Percentiles rank a stretch among this genome's conserved stretches.
Conservation (phyloP, 345 rosid species). For the Nephelium lappaceum region DNA sequence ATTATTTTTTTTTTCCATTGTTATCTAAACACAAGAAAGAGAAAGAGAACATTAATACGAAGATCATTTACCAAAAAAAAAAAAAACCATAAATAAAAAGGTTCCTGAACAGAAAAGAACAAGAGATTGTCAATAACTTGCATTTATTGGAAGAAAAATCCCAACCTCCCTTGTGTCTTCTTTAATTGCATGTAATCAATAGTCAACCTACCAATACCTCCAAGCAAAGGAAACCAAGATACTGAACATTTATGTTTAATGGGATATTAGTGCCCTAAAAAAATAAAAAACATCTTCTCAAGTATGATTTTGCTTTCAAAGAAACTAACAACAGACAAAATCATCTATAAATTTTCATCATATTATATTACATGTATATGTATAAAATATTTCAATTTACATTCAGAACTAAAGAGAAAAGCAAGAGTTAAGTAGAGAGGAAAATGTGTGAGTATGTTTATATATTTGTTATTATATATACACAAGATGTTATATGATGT, state of each 20-base stretch:
- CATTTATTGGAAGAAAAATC: conserved; percentile 3
- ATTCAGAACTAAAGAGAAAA: background rate
- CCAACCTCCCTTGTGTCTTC: conserved; percentile 33
- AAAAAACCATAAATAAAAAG: background rate
- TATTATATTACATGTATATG: too few species aligned
- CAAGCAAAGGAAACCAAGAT: conserved; percentile 21
- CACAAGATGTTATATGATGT: too few species aligned
- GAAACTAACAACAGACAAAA: too few species aligned
- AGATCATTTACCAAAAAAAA: background rate
- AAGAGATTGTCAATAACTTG: background rate
- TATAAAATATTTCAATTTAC: background rate
- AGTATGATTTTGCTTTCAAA: too few species aligned
- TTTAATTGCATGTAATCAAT: conserved; percentile 36
- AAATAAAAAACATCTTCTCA: background rate
- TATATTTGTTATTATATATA: too few species aligned
- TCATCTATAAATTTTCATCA: too few species aligned
- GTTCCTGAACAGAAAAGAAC: too few species aligned
- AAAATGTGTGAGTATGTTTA: background rate
- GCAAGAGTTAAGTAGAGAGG: background rate
- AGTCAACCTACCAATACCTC: conserved; percentile 33
- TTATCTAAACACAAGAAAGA: background rate
- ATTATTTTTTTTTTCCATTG: background rate
- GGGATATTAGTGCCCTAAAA: background rate
- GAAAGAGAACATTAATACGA: background rate
- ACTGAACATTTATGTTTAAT: background rate